These are phyloP conservation scores for Saturnispora halmiae DNA, from an alignment of 805 yeast species.

Conservation along the genomic window DNA sequence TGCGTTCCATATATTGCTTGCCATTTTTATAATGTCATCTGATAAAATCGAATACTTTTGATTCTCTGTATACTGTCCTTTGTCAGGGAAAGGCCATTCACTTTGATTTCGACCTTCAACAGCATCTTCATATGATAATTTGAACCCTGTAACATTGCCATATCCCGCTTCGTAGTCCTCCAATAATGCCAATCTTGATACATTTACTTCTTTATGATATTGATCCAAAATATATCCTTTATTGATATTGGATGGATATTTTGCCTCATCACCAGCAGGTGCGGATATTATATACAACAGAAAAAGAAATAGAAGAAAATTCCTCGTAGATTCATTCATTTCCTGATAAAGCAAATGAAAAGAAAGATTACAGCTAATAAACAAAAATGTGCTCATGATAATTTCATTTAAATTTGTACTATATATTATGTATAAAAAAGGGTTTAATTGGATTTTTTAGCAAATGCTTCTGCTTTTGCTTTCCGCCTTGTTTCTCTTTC, in stretches of 20 bases:
- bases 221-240: conserved; percentile 25
- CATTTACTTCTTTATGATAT: conserved; percentile 29
- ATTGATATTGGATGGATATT: conserved; percentile 20
- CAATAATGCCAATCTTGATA: conserved; percentile 28
- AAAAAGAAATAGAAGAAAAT: conserved; percentile 30
- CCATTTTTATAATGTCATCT: conserved; percentile 38
- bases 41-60: conserved; percentile 55
- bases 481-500: conserved; percentile 38
- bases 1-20: conserved; percentile 45
- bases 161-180: conserved; percentile 44
- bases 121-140: conserved; percentile 54
- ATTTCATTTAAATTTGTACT: not conserved
- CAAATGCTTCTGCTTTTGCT: conserved; percentile 31
- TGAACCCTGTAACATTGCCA: conserved; percentile 68
- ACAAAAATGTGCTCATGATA: not conserved
- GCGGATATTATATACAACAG: conserved; percentile 36
- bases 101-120: conserved; percentile 35
- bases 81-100: conserved; percentile 47
- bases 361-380: not conserved
- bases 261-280: conserved; percentile 27
- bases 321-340: conserved; percentile 23
- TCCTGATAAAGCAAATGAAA: not conserved
- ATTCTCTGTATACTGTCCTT: conserved; percentile 36
- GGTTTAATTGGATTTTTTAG: conserved; percentile 15
- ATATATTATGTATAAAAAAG: not conserved